phyloP scores from a whole-genome alignment of 2,329 filamentous ascomycete genomes.

The Pestalotiopsis sp. region DNA sequence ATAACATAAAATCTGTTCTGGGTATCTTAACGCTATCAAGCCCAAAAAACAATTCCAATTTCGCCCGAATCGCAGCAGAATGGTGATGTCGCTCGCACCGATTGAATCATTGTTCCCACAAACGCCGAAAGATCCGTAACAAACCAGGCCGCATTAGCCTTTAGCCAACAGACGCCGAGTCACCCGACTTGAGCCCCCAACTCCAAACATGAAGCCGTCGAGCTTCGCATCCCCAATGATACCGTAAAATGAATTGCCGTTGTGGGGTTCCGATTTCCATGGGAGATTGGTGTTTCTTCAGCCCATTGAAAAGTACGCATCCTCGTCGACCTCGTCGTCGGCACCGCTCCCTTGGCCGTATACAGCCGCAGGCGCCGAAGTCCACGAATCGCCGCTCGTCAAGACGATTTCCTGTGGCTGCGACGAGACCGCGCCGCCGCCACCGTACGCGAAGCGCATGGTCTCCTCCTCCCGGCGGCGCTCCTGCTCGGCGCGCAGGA shows the following conservation, averaged over 20 bases:
- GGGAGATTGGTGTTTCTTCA: background rate
- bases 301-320: slow-evolving; percentile 20
- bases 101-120: background rate
- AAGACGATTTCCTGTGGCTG: background rate
- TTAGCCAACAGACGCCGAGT: background rate
- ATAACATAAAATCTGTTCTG: slow-evolving; percentile 1
- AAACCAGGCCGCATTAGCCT: background rate
- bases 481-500: slow-evolving; percentile 22
- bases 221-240: background rate
- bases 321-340: slow-evolving; percentile 13
- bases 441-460: background rate
- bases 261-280: background rate
- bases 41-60: background rate
- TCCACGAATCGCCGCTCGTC: background rate
- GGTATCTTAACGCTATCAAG: slow-evolving; percentile 4
- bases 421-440: slow-evolving; percentile 15
- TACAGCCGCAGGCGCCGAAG: background rate
- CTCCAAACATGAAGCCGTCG: background rate
- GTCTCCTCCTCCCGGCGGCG: slow-evolving; percentile 20
- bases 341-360: background rate
- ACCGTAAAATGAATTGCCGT: background rate
- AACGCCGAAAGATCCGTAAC: background rate
- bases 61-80: background rate
- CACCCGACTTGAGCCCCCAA: background rate
- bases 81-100: background rate